Evolutionary conservation across 2,329 filamentous ascomycete species (phyloP), one percentile per base, ranked within the genome.

Genomic region (Xylariaceae sp.): DNA sequence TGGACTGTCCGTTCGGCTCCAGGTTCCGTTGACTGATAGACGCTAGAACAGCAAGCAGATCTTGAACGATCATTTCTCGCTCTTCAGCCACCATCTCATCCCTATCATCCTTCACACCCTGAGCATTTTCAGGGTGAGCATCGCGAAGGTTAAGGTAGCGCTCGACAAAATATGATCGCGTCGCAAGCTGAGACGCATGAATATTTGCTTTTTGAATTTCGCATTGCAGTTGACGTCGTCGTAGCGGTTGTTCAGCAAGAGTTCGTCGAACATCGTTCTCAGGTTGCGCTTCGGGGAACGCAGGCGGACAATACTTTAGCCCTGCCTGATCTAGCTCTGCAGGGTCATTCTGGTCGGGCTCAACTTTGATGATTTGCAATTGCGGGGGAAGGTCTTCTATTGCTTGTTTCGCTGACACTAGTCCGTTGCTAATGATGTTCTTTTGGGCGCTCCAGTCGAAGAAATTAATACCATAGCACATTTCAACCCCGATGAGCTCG

Each of bases 171-270:
- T 92, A 93, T 0, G 90, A 94, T 21, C 92, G 83, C 0, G 91
- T 96, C 2, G 88, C 87, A 8, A 96, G 79, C 67, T 92, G 89
- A 5, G 89, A 94, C 2, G 88, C 86, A 69, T 94, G 92, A 34
- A 96, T 90, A 71, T 96, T 96, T 6, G 91, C 90, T 71, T 96
- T 96, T 71, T 96, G 92, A 26, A 96, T 95, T 74, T 96, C 92
- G 64, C 88, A 92, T 69, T 95, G 91, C 4, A 92, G 72, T 53
- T 81, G 78, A 1, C 84, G 79, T 2, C 84, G 80, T 2, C 79
- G 77, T 23, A 75, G 70, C 1, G 81, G 79, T 23, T 84, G 76
- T 17, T 76, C 73, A 51, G 79, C 78, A 56, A 84, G 76, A 6
- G 78, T 73, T 34, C 77, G 79, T 37, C 81, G 79, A 14, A 84